Percentiles rank a stretch among this genome's conserved stretches.
Conservation (phyloP, 2,329 filamentous ascomycete species). For the Penicillium psychrosexuale region DNA sequence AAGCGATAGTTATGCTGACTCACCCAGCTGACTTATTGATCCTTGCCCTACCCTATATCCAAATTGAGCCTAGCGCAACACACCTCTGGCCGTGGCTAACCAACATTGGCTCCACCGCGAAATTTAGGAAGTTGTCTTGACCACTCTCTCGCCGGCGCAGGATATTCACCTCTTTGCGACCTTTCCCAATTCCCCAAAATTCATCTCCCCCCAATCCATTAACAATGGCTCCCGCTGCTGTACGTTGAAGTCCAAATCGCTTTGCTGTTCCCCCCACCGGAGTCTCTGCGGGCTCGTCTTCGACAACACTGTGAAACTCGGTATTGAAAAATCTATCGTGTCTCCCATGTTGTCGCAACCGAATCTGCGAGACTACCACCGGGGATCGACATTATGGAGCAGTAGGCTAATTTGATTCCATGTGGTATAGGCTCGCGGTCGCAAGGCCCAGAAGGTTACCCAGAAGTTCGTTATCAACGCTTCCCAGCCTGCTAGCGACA, state of each 20-base stretch:
- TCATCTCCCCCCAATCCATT: conserved; percentile 38
- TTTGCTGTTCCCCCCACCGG: conserved; percentile 80
- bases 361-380: conserved; percentile 9
- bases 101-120: conserved; percentile 27
- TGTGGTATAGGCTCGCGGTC: conserved; percentile 46
- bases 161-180: conserved; percentile 87
- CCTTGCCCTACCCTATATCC: conserved; percentile 2
- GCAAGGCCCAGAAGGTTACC: conserved; percentile 50
- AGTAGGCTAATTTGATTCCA: conserved; percentile 88
- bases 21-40: neutral
- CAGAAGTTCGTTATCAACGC: conserved; percentile 96
- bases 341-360: neutral
- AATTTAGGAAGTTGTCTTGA: conserved; percentile 27
- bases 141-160: conserved; percentile 60
- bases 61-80: conserved; percentile 25
- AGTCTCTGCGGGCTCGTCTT: conserved; percentile 18
- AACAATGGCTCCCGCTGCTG: conserved; percentile 82
- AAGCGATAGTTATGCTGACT: neutral
- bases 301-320: neutral
- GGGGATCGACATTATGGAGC: conserved; percentile 51
- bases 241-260: conserved; percentile 70
- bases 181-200: conserved; percentile 36
- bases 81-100: conserved; percentile 20
- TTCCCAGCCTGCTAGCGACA: conserved; percentile 95
- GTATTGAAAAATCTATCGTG: conserved; percentile 26